Evolutionary conservation across 1,284 basidiomycete genomes (phyloP), one percentile per base, ranked within the genome.

Genomic region (Taiwanofungus camphoratus): DNA sequence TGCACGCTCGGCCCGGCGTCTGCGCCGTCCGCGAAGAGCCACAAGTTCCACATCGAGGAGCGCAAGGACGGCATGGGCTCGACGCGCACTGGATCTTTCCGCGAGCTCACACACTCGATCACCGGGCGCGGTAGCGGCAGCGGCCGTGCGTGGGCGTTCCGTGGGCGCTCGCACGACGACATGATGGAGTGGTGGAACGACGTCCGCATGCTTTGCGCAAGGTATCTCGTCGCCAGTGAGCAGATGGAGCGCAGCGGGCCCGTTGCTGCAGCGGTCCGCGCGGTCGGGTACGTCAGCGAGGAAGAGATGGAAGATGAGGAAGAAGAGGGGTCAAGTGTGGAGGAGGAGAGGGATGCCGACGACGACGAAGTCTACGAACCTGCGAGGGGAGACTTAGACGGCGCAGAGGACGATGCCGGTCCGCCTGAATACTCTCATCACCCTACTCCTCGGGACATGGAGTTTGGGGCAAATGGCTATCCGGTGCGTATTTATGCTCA

Each of bases 151-250:
- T 98, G 90, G 82, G 92, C 84, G 36, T 98, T 99, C 77, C 80
- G 93, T 40, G 80, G 89, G 34, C 74, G 94, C 51, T 87, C 81
- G 53, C 82, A 91, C 59, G 94, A 98, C 54, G 95, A 97, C 61
- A 92, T 98, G 90, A 94, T 98, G 92, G 95, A 98, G 69, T 97
- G 96, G 89, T 99, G 96, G 95, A 98, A 98, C 66, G 96, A 98
- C 65, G 76, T 96, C 43, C 76, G 93, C 56, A 96, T 98, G 92
- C 75, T 99, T 45, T 94, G 91, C 60, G 93, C 94, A 46, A 74
- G 95, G 52, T 99, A 98, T 67, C 78, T 99, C 44, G 92, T 97
- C 43, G 92, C 93, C 39, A 90, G 86, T 51, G 95, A 98, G 71
- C 79, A 85, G 61, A 90, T 98, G 72, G 92, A 97, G 69, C 74